Evolutionary conservation across 2,329 filamentous ascomycete genomes (phyloP).

Genomic region (Aspergillus fumigatiaffinis): DNA sequence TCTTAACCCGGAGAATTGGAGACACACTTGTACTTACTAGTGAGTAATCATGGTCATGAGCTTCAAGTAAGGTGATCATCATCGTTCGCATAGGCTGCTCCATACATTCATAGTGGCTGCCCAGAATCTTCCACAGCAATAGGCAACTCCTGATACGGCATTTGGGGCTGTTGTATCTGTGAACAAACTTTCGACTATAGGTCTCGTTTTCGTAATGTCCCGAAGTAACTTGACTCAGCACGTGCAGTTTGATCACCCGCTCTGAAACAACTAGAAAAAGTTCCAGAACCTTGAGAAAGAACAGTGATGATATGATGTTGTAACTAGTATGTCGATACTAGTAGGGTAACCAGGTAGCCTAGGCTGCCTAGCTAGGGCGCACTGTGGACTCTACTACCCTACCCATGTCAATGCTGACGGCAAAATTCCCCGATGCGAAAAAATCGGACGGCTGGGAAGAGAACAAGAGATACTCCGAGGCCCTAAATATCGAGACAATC

Average conservation of each 20-base stretch:
- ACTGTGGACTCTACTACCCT: not conserved
- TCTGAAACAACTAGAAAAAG: slow-evolving; percentile 31
- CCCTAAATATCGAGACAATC: not conserved
- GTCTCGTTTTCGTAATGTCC: no score
- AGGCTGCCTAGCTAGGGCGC: not conserved
- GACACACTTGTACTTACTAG: no score
- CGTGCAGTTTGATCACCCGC: slow-evolving; percentile 29
- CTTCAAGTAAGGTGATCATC: slow-evolving; percentile 1
- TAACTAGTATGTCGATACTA: no score
- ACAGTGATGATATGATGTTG: not conserved
- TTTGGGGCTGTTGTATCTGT: no score
- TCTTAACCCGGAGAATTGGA: slow-evolving; percentile 1
- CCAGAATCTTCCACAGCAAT: no score
- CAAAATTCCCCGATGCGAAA: not conserved
- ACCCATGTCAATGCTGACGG: not conserved
- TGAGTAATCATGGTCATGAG: not conserved
- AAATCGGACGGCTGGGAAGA: not conserved
- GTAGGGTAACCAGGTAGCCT: no score
- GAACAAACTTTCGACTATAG: no score
- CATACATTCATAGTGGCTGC: no score
- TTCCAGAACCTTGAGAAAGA: slow-evolving; percentile 6
- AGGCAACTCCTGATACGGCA: no score
- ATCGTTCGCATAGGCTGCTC: no score
- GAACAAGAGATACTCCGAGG: not conserved
- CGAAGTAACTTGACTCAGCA: slow-evolving; percentile 8